Evolutionary conservation across 208 protist species (phyloP).

Genomic region (Trypanosoma brucei): DNA sequence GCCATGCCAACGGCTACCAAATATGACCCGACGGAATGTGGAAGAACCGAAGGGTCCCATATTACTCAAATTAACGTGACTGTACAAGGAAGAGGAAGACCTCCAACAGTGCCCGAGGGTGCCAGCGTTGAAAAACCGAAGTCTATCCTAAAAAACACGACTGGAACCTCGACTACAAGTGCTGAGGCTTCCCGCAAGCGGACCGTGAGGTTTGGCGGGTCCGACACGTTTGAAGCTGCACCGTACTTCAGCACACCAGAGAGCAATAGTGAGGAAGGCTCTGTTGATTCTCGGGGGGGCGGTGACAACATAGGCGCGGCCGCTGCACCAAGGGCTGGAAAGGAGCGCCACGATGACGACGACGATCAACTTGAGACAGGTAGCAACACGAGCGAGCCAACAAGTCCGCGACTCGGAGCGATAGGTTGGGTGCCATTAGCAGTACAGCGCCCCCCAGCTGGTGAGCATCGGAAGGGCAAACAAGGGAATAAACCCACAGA

Average conservation of each 20-base stretch:
- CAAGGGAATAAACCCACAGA: not conserved
- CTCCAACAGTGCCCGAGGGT: too few relatives aligned
- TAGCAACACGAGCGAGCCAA: not conserved
- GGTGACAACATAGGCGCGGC: too few relatives aligned
- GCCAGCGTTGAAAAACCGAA: slow-evolving; percentile 1
- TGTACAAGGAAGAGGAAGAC: too few relatives aligned
- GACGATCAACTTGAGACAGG: not conserved
- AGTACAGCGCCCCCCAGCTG: not conserved
- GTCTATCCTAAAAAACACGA: slow-evolving; percentile 16
- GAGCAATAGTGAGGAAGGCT: not conserved
- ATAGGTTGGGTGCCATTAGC: not conserved
- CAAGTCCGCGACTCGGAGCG: not conserved
- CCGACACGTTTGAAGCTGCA: not conserved
- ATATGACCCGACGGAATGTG: too few relatives aligned
- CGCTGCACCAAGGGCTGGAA: not conserved
- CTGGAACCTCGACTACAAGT: not conserved
- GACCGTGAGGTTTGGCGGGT: not conserved
- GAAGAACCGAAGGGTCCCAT: too few relatives aligned
- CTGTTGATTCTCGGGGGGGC: too few relatives aligned
- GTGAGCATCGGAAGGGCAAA: not conserved
- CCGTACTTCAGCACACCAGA: not conserved
- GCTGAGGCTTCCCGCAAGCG: not conserved
- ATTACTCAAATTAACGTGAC: too few relatives aligned
- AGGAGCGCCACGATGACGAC: not conserved
- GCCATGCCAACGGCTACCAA: too few relatives aligned